Percentiles rank a stretch among this genome's conserved stretches.
phyloP scores from a whole-genome alignment of 1,139 yeast genomes.

The Yamadazyma atmosphaerica region DNA sequence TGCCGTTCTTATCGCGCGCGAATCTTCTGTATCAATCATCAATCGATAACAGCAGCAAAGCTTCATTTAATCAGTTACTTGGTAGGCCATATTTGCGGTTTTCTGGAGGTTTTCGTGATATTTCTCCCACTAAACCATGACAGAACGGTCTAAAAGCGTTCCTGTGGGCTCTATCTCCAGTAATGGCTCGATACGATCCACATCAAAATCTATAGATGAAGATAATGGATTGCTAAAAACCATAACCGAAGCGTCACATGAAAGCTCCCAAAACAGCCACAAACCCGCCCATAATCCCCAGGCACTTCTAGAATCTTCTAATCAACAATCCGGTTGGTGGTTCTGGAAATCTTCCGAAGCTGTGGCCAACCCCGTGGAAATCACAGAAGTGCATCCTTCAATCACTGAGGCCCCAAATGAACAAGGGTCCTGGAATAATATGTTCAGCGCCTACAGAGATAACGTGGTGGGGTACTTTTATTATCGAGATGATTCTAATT shows the following conservation, averaged over 20 bases:
- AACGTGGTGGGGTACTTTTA: conserved; percentile 11
- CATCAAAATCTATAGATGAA: conserved; percentile 3
- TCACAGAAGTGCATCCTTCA: conserved; percentile 7
- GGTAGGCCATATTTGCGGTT: no score
- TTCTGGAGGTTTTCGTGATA: not conserved
- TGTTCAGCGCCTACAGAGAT: conserved; percentile 9
- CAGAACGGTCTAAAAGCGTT: not conserved
- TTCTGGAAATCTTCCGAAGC: conserved; percentile 8
- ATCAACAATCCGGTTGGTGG: conserved; percentile 8
- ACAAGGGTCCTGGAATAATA: conserved; percentile 7
- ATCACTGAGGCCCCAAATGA: conserved; percentile 5
- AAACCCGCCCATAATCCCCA: not conserved
- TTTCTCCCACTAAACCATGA: not conserved
- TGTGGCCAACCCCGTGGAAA: conserved; percentile 2
- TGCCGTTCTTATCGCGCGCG: no score
- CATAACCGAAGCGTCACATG: conserved; percentile 12
- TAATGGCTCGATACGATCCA: conserved; percentile 4
- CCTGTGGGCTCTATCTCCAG: conserved; percentile 2
- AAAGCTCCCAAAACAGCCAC: conserved; percentile 3
- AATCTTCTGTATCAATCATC: no score
- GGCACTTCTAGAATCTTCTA: not conserved
- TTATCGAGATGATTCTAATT: conserved; percentile 3
- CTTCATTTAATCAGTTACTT: no score
- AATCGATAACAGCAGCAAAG: no score
- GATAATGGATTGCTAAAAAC: conserved; percentile 7